Percentiles rank a stretch among this genome's conserved stretches.
These are phyloP conservation scores for Stagonosporopsis tanaceti DNA, from an alignment of 2,329 filamentous ascomycete genomes.

Conservation along the genomic window DNA sequence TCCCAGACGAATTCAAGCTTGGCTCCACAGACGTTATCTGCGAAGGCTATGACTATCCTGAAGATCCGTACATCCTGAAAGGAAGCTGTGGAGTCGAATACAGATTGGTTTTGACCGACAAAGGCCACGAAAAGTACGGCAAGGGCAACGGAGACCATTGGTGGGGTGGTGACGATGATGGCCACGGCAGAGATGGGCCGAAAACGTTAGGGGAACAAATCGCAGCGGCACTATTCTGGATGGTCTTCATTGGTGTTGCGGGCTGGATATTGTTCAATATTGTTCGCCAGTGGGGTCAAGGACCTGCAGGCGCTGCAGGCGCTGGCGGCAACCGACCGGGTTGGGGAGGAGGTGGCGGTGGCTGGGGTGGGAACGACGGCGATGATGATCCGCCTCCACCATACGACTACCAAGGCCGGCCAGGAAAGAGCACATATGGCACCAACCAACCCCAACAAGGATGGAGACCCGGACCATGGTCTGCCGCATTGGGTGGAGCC, in stretches of 20 bases:
- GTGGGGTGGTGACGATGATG: slow-evolving; percentile 48
- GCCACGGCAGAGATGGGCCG: slow-evolving; percentile 51
- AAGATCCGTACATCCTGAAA: slow-evolving; percentile 87
- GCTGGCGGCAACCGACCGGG: slow-evolving; percentile 41
- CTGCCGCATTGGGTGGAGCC: slow-evolving; percentile 70
- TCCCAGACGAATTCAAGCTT: slow-evolving; percentile 73
- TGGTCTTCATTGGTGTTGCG: slow-evolving; percentile 68
- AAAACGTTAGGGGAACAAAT: slow-evolving; percentile 41
- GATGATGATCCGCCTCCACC: slow-evolving; percentile 61
- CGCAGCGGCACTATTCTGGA: slow-evolving; percentile 62
- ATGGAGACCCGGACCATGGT: slow-evolving; percentile 81
- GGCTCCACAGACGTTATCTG: slow-evolving; percentile 90
- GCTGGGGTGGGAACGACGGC: slow-evolving; percentile 41
- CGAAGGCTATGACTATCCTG: slow-evolving; percentile 79
- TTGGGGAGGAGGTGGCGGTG: slow-evolving; percentile 52
- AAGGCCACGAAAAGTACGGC: slow-evolving; percentile 76
- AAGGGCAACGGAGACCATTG: slow-evolving; percentile 54
- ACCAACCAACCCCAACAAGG: slow-evolving; percentile 50
- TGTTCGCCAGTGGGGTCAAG: slow-evolving; percentile 46
- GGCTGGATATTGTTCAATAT: slow-evolving; percentile 69
- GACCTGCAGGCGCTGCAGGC: slow-evolving; percentile 31
- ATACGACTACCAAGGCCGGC: slow-evolving; percentile 49
- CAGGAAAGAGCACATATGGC: slow-evolving; percentile 35
- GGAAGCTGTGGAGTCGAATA: slow-evolving; percentile 96
- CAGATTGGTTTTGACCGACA: slow-evolving; percentile 76